These are phyloP conservation scores for Ophiosphaerella korrae DNA, from an alignment of 2,329 filamentous ascomycete species.

Conservation along the genomic window DNA sequence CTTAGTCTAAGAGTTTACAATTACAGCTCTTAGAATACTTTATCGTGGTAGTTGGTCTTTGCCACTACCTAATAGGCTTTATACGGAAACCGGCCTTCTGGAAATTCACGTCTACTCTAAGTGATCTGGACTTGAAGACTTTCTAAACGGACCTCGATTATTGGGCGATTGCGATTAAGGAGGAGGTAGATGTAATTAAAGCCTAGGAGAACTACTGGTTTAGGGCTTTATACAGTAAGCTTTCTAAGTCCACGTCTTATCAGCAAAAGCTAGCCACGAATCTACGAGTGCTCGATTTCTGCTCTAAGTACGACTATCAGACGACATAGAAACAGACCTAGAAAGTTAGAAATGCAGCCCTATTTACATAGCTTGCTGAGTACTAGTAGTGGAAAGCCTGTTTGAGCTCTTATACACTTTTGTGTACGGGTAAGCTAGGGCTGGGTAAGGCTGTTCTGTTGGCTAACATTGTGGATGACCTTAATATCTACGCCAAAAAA, in stretches of 20 bases:
- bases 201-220: too few relatives aligned
- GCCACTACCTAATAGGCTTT: too few relatives aligned
- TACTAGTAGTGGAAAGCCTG: constrained; percentile 39
- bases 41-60: too few relatives aligned
- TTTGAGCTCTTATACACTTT: constrained; percentile 33
- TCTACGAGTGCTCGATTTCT: constrained; percentile 44
- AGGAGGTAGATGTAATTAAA: too few relatives aligned
- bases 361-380: constrained; percentile 23
- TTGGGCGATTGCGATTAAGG: too few relatives aligned
- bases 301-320: constrained; percentile 50
- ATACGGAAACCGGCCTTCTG: too few relatives aligned
- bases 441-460: constrained; percentile 53
- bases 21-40: too few relatives aligned
- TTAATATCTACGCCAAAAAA: constrained; percentile 7
- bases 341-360: constrained; percentile 46
- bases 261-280: constrained; percentile 23
- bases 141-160: too few relatives aligned
- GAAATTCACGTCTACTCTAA: too few relatives aligned
- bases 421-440: constrained; percentile 50
- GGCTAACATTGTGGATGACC: constrained; percentile 49
- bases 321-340: constrained; percentile 50
- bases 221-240: background rate
- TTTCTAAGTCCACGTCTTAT: constrained; percentile 19
- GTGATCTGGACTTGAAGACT: constrained; percentile 5
- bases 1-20: too few relatives aligned